phyloP scores from a whole-genome alignment of 106 monocot genomes.

The Amphibolis antarctica region DNA sequence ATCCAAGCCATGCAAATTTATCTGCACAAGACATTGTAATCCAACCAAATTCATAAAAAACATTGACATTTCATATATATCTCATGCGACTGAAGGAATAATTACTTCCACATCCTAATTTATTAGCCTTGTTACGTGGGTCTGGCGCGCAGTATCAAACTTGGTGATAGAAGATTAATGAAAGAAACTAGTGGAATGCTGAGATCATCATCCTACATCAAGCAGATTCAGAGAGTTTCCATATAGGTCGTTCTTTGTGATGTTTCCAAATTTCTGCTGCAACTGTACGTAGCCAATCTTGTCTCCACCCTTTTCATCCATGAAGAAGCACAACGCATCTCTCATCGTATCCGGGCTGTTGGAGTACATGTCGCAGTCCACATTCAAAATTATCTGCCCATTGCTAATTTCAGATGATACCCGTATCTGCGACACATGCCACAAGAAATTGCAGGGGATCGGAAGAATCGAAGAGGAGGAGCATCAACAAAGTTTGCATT shows the following conservation, averaged over 20 bases:
- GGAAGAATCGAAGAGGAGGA: not conserved
- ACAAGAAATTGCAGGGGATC: not conserved
- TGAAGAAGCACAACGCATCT: slow-evolving; percentile 20
- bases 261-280: slow-evolving; percentile 9
- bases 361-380: slow-evolving; percentile 41
- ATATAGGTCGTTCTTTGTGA: slow-evolving; percentile 32
- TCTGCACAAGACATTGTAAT: slow-evolving; percentile 13
- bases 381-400: slow-evolving; percentile 18
- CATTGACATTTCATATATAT: not conserved
- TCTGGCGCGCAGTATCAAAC: no score
- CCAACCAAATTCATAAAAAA: not conserved
- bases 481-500: not conserved
- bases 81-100: not conserved
- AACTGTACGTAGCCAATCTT: slow-evolving; percentile 14
- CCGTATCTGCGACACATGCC: not conserved
- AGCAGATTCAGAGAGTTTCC: not conserved
- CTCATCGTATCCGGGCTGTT: slow-evolving; percentile 11
- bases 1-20: slow-evolving; percentile 34
- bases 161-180: no score
- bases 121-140: no score
- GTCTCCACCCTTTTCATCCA: not conserved
- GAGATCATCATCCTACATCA: no score
- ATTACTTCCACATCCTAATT: no score
- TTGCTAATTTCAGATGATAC: slow-evolving; percentile 15
- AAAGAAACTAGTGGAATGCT: no score